Percentiles rank a stretch among this genome's conserved stretches.
Conservation (phyloP, 768 basidiomycete species). For the Suillus bovinus region DNA sequence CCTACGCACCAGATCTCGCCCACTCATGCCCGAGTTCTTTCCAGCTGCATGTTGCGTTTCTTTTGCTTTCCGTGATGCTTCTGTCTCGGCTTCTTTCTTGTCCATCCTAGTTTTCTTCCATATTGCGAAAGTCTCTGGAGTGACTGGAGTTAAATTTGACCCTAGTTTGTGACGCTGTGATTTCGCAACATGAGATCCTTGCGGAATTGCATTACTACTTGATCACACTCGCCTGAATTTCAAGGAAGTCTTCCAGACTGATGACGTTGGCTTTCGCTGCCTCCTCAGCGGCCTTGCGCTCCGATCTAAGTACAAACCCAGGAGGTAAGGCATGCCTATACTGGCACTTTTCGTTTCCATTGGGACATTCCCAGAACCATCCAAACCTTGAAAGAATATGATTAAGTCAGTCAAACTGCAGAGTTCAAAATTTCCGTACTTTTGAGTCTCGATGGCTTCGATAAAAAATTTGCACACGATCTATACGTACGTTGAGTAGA, state of each 20-base stretch:
- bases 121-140: slow-evolving; percentile 82
- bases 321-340: slow-evolving; percentile 96
- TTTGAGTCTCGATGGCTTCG: slow-evolving; percentile 90
- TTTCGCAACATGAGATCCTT: slow-evolving; percentile 10
- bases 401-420: slow-evolving; percentile 1
- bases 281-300: slow-evolving; percentile 89
- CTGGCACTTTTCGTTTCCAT: slow-evolving; percentile 77
- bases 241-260: slow-evolving; percentile 94
- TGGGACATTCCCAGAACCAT: slow-evolving; percentile 97
- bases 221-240: slow-evolving; percentile 78
- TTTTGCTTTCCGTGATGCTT: slow-evolving; percentile 81
- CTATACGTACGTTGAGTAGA: slow-evolving; percentile 38
- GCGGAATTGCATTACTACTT: neutral
- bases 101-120: slow-evolving; percentile 97
- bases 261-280: slow-evolving; percentile 88
- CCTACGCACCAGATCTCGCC: slow-evolving; percentile 81
- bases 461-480: slow-evolving; percentile 99
- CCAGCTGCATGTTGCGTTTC: slow-evolving; percentile 80
- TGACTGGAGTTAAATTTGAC: slow-evolving; percentile 88
- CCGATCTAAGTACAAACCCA: slow-evolving; percentile 93
- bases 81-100: slow-evolving; percentile 91
- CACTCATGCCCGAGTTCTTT: slow-evolving; percentile 92
- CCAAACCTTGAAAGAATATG: slow-evolving; percentile 54
- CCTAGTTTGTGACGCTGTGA: slow-evolving; percentile 91
- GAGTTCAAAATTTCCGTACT: slow-evolving; percentile 42